Percentiles rank a stretch among this genome's conserved stretches.
Evolutionary conservation across 176 grass and related monocot species (phyloP).

Genomic region (Thalia dealbata): DNA sequence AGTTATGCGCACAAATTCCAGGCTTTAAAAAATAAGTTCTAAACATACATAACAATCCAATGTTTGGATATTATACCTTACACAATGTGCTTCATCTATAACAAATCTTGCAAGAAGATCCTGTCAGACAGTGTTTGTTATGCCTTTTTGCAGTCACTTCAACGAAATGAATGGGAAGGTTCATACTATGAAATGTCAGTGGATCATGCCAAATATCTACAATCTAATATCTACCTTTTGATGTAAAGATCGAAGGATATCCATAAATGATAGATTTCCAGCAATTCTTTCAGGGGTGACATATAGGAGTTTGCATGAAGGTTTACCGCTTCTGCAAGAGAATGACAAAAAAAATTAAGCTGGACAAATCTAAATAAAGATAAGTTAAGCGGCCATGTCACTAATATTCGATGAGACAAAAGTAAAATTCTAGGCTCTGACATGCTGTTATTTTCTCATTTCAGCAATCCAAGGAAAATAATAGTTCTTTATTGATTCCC

Average conservation of each 20-base stretch:
- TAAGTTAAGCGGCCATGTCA: neutral
- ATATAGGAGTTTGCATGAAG: slow-evolving; percentile 76
- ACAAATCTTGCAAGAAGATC: slow-evolving; percentile 84
- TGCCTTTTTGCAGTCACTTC: neutral
- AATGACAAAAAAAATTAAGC: neutral
- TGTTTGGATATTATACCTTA: slow-evolving; percentile 45
- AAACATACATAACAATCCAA: neutral
- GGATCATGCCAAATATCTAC: neutral
- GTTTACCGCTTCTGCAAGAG: slow-evolving; percentile 43
- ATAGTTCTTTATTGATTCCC: too few species aligned
- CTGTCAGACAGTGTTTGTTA: slow-evolving; percentile 29
- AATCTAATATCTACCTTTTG: slow-evolving; percentile 49
- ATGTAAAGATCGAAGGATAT: slow-evolving; percentile 52
- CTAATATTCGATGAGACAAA: neutral
- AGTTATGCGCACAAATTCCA: neutral
- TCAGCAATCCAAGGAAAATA: too few species aligned
- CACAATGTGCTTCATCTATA: slow-evolving; percentile 90
- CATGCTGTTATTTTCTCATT: too few species aligned
- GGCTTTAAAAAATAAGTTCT: neutral
- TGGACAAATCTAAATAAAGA: neutral
- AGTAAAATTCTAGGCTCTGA: too few species aligned
- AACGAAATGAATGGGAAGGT: neutral
- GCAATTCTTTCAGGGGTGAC: slow-evolving; percentile 85
- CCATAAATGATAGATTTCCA: slow-evolving; percentile 47
- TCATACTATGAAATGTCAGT: neutral